Conservation (phyloP, 2,329 filamentous ascomycete species). For the Cucurbitaria berberidis region DNA sequence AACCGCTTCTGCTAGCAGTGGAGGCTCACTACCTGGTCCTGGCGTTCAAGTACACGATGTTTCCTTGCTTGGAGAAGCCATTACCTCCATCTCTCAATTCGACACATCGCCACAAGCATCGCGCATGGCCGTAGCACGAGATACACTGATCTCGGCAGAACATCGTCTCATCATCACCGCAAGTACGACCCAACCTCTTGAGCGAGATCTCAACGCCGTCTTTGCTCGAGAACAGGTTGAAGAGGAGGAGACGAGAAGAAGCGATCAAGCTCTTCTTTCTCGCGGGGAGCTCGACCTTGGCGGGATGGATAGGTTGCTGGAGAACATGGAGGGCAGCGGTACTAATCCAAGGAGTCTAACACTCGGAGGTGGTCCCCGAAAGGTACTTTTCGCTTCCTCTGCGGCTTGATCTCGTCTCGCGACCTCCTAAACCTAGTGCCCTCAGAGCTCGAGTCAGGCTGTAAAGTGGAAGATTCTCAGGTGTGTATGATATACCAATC, state of each 20-base stretch:
- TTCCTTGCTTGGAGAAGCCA: conserved; percentile 50
- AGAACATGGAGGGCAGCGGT: conserved; percentile 40
- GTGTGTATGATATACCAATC: neutral
- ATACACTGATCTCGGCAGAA: conserved; percentile 53
- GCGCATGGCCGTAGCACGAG: conserved; percentile 53
- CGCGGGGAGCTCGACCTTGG: conserved; percentile 55
- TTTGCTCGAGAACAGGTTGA: conserved; percentile 39
- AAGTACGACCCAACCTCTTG: conserved; percentile 37
- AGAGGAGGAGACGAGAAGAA: conserved; percentile 34
- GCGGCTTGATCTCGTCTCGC: conserved; percentile 19
- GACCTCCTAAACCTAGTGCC: neutral
- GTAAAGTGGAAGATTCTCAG: neutral
- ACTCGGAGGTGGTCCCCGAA: conserved; percentile 38
- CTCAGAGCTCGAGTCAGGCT: no score
- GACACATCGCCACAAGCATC: conserved; percentile 47
- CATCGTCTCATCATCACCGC: conserved; percentile 54
- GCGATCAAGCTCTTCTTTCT: conserved; percentile 54
- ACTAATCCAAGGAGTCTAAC: conserved; percentile 30
- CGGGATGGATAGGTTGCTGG: conserved; percentile 56
- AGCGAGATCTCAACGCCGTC: conserved; percentile 35
- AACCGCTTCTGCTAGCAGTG: conserved; percentile 41
- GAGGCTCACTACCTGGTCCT: conserved; percentile 49
- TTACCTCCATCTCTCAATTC: conserved; percentile 54
- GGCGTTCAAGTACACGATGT: conserved; percentile 52
- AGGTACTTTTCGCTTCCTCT: conserved; percentile 46